Conservation (phyloP, 2,329 filamentous ascomycete species). For the Trichophyton verrucosum region DNA sequence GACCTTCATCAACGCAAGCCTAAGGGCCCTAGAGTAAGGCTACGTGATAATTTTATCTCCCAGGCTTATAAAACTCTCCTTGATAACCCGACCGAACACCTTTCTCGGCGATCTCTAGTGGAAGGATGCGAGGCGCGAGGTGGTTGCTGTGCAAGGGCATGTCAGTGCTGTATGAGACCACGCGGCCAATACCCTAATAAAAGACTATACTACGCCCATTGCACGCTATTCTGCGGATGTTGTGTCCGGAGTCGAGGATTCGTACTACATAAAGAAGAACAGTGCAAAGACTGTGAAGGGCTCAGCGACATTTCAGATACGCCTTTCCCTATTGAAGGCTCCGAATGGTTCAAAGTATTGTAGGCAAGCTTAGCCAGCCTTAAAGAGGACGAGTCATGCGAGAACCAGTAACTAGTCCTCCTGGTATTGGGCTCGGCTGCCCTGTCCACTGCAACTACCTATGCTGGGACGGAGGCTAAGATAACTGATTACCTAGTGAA, state of each 20-base stretch:
- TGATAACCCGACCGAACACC: neutral
- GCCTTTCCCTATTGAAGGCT: neutral
- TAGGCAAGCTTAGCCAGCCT: neutral
- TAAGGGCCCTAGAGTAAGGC: neutral
- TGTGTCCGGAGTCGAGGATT: conserved; percentile 3
- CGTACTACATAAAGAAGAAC: neutral
- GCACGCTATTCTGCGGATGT: conserved; percentile 2
- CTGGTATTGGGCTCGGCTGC: too few species aligned
- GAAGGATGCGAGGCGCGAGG: neutral
- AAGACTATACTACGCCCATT: conserved; percentile 5
- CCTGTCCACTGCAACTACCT: too few species aligned
- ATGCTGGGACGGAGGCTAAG: too few species aligned
- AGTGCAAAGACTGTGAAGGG: neutral
- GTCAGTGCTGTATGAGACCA: conserved; percentile 1
- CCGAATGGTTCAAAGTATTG: neutral
- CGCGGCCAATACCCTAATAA: neutral
- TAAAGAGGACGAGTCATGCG: too few species aligned
- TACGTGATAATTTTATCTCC: neutral
- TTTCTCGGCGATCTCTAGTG: neutral
- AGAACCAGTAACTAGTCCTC: too few species aligned
- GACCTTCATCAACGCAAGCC: neutral
- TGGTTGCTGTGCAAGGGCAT: conserved; percentile 3
- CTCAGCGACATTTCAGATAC: neutral
- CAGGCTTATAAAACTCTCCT: neutral
- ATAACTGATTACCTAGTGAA: neutral